Evolutionary conservation across 495 filamentous ascomycete species (phyloP), one percentile per base, ranked within the genome.

Genomic region (Choiromyces venosus): DNA sequence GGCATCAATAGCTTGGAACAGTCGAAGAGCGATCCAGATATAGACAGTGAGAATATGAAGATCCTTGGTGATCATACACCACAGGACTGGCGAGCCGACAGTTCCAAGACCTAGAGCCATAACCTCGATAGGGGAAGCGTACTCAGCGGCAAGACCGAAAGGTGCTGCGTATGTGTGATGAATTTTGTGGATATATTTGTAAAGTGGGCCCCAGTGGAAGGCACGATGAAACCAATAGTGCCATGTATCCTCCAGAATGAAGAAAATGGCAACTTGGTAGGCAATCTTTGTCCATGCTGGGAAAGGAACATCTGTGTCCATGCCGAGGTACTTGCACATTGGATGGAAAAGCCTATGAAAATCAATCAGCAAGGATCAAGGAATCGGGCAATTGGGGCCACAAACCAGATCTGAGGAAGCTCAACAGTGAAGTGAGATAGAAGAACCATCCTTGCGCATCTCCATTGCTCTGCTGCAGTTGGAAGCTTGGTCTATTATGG

Each of bases 91-190:
- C 46, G 86, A 85, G 67, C 90, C 88, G 76, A 98, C 90, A 1
- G 92, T 92, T 74, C 95, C 95, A 56, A 96, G 86, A n/a, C 93
- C 95, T n/a, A 99, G 89, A 64, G 94, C 87, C 92, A 97, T 95
- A 72, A 95, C 93, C 83, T 99, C 95, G 75, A 99, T 97, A 0
- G 95, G 95, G 64, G 94, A 97, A 1, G 95, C 95, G 83, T 98
- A 99, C 84, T 99, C 95, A 52, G 95, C 95, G 29, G 96, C 93
- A 66, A 99, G 86, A 72, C 95, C 95, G 81, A 99, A 99, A 19
- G 95, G 95, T 9, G 95, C 96, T 21, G 93, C 96, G 85, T 99
- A 99, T 76, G 92, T 93, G 85, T 99, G 95, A 85, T 99, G 95
- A 70, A 99, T 94, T 85, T 99, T 99, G 87, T 99, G 95, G 71